These are phyloP conservation scores for Solanum tarijense DNA, from an alignment of 257 asterid species.

Conservation along the genomic window DNA sequence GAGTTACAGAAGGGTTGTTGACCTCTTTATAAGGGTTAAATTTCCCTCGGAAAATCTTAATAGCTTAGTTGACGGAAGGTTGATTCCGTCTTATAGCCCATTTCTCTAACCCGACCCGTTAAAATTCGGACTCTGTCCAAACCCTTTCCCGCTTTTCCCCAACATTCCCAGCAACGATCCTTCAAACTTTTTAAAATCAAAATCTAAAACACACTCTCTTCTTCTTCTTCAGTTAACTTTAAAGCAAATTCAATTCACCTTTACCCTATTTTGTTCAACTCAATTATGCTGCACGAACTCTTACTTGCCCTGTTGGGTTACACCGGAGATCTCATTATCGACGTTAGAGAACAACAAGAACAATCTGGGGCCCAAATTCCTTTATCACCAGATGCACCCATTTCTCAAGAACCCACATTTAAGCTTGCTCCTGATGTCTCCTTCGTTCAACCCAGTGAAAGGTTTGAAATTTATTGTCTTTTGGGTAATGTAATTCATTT, in stretches of 20 bases:
- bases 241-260: neutral
- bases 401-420: constrained; percentile 59
- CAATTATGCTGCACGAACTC: constrained; percentile 79
- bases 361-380: constrained; percentile 28
- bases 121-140: neutral
- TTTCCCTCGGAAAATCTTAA: too few species aligned
- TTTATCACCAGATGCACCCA: constrained; percentile 56
- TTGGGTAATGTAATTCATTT: neutral
- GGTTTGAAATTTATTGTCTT: constrained; percentile 20
- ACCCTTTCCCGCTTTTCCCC: neutral
- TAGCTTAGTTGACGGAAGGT: neutral
- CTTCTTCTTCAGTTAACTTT: neutral
- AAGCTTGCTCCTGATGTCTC: constrained; percentile 83
- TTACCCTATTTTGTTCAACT: neutral
- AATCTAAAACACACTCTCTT: neutral
- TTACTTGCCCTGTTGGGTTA: constrained; percentile 75
- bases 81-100: neutral
- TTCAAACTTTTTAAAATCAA: neutral
- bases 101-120: neutral
- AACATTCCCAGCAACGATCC: neutral
- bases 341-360: constrained; percentile 49
- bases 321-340: constrained; percentile 96
- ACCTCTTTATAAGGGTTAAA: too few species aligned
- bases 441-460: constrained; percentile 80
- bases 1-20: neutral